Base-by-base conservation (phyloP, 169 alveolate species). In the Plasmodium relictum region DNA sequence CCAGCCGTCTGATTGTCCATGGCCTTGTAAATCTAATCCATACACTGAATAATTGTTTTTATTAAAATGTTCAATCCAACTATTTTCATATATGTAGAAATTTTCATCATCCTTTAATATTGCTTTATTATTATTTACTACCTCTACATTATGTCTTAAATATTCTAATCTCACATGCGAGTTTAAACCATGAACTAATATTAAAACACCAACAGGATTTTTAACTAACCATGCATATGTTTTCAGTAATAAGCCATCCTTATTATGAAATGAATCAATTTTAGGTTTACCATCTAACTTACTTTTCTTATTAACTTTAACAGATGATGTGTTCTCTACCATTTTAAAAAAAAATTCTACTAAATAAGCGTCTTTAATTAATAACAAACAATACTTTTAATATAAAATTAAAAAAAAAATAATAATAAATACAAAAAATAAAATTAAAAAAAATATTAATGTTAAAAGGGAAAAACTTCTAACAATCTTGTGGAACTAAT, bases 1-100 rank as follows among this genome's bases (percentile, higher is more conserved):
- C 68, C 88, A 54, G 0, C 94, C 94, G 20, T 92, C 95, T n/a
- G 96, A 93, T 66, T 85, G 58, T 0, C 96, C 96, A 63, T 92
- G 94, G 1, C 94, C 88, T 74, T 93, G 96, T 39, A 63, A 92
- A 68, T 93, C 96, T 44, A 93, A 63, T 0, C 93, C 94, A 68
- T 93, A 93, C 20, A 89, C 92, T 18, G 88, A 73, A 63, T 63
- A 91, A 2, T 94, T 94, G 24, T 83, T 66, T 37, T 91, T 70
- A 52, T 93, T 93, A 6, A 93, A 62, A 20, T 86, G 69, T 20
- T 93, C 91, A 18, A 93, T 56, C 91, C 93, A 93, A 59, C 94
- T 88, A 52, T 91, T 86, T 59, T 93, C 88, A 58, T 93, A 91
- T 20, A 86, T 26, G 31, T 88, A 93, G 50, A 88, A 78, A 63